A percentile compares a stretch with the other conserved stretches of the same genome.
These are phyloP conservation scores for Aspergillus bombycis DNA, from an alignment of 2,329 filamentous ascomycete species.

Conservation along the genomic window DNA sequence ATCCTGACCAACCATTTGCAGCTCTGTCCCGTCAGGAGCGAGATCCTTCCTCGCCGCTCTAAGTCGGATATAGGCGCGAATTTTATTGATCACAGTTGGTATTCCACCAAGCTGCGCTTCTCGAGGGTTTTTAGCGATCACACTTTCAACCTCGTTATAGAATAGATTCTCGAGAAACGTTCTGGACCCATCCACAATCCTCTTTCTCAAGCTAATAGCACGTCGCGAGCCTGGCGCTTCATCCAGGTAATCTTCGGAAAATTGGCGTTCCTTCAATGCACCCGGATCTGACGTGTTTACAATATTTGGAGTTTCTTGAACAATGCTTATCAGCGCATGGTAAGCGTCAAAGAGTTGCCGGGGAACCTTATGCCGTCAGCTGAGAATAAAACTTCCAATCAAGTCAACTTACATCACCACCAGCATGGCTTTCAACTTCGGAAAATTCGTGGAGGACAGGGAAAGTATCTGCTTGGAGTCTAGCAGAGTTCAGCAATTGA, in stretches of 20 bases:
- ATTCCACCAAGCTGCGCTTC: conserved; percentile 89
- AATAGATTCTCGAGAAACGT: conserved; percentile 80
- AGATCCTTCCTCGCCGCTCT: conserved; percentile 80
- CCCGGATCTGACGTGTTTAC: conserved; percentile 63
- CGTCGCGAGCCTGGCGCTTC: conserved; percentile 67
- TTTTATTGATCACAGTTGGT: conserved; percentile 84
- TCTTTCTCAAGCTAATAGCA: conserved; percentile 71
- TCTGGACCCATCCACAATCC: conserved; percentile 79
- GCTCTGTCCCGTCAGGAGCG: conserved; percentile 75
- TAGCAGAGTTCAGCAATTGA: conserved; percentile 73
- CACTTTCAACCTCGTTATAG: conserved; percentile 72
- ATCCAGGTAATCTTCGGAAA: conserved; percentile 75
- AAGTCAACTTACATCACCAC: conserved; percentile 60
- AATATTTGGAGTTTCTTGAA: conserved; percentile 68
- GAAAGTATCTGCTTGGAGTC: conserved; percentile 68
- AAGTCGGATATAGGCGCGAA: conserved; percentile 88
- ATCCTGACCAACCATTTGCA: conserved; percentile 79
- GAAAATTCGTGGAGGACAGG: conserved; percentile 77
- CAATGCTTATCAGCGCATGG: conserved; percentile 76
- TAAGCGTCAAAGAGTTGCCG: conserved; percentile 81
- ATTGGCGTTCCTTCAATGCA: conserved; percentile 74
- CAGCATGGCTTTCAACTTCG: conserved; percentile 70
- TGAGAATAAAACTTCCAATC: not conserved
- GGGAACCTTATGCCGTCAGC: conserved; percentile 57
- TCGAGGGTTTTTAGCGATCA: conserved; percentile 79